phyloP scores from a whole-genome alignment of 2,329 filamentous ascomycete species.

The Trichoderma citrinoviride region DNA sequence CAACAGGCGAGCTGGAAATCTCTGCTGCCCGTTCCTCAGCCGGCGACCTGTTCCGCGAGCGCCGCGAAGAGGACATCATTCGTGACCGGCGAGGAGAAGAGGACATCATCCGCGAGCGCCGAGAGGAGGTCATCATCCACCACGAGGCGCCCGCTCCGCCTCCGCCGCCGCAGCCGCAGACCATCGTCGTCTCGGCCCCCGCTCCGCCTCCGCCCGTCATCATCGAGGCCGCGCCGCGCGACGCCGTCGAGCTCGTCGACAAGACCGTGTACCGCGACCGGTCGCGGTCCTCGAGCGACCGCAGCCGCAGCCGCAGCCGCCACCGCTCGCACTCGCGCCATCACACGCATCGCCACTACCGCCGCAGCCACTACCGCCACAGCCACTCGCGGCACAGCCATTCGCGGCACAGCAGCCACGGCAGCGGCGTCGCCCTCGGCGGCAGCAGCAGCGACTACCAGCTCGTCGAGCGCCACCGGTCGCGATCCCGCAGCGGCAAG shows the following conservation, averaged over 20 bases:
- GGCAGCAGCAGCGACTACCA: constrained; percentile 26
- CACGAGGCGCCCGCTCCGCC: constrained; percentile 28
- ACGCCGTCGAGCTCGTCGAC: constrained; percentile 42
- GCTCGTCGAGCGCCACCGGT: constrained; percentile 40
- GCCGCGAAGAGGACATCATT: constrained; percentile 42
- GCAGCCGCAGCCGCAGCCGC: constrained; percentile 30
- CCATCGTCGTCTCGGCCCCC: constrained; percentile 29
- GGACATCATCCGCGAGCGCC: constrained; percentile 47
- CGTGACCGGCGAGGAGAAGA: constrained; percentile 48
- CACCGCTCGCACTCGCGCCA: constrained; percentile 27
- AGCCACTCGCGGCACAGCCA: too few species aligned
- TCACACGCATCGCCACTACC: constrained; percentile 32
- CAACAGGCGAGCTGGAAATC: constrained; percentile 45
- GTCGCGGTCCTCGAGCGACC: constrained; percentile 46
- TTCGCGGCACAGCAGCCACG: too few species aligned
- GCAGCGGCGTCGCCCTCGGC: too few species aligned
- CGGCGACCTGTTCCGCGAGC: constrained; percentile 50
- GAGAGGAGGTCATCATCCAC: constrained; percentile 13
- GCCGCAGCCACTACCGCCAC: constrained; percentile 23
- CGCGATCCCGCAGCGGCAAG: constrained; percentile 49
- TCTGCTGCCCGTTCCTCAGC: constrained; percentile 46
- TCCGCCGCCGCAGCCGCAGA: constrained; percentile 3
- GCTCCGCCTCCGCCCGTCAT: constrained; percentile 33
- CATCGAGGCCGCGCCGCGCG: constrained; percentile 35
- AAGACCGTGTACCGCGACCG: constrained; percentile 49